phyloP scores from a whole-genome alignment of 2,329 filamentous ascomycete genomes.

The Fusarium chlamydosporum region DNA sequence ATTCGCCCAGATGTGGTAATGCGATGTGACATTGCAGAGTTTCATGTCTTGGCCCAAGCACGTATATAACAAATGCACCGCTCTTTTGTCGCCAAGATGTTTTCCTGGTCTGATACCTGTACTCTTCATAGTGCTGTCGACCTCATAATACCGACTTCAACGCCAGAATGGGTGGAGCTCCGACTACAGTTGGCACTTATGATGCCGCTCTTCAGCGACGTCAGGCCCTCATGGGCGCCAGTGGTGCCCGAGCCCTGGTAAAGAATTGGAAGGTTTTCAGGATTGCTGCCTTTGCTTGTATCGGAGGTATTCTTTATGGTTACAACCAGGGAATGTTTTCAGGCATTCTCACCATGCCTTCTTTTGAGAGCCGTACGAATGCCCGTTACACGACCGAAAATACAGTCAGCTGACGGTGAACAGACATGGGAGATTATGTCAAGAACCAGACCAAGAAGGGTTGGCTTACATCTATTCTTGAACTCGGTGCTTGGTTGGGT shows the following conservation, averaged over 20 bases:
- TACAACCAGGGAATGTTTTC: slow-evolving; percentile 77
- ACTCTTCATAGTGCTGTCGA: neutral
- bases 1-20: neutral
- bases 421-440: slow-evolving; percentile 70
- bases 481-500: slow-evolving; percentile 84
- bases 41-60: slow-evolving; percentile 16
- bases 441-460: slow-evolving; percentile 69
- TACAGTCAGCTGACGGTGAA: slow-evolving; percentile 5
- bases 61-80: slow-evolving; percentile 20
- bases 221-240: slow-evolving; percentile 67
- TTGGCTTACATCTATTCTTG: slow-evolving; percentile 76
- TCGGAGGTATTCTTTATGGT: slow-evolving; percentile 74
- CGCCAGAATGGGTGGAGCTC: slow-evolving; percentile 28
- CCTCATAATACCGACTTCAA: neutral
- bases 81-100: neutral
- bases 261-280: slow-evolving; percentile 73
- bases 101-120: neutral
- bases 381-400: too few relatives aligned
- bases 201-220: slow-evolving; percentile 67
- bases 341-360: slow-evolving; percentile 73
- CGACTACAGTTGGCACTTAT: slow-evolving; percentile 52
- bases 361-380: slow-evolving; percentile 65
- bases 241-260: slow-evolving; percentile 66
- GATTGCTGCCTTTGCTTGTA: slow-evolving; percentile 73
- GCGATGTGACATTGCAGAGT: slow-evolving; percentile 7